A percentile compares a stretch with the other conserved stretches of the same genome.
These are phyloP conservation scores for Wallacemonas sp. DNA, from an alignment of 208 protist species.

Conservation along the genomic window DNA sequence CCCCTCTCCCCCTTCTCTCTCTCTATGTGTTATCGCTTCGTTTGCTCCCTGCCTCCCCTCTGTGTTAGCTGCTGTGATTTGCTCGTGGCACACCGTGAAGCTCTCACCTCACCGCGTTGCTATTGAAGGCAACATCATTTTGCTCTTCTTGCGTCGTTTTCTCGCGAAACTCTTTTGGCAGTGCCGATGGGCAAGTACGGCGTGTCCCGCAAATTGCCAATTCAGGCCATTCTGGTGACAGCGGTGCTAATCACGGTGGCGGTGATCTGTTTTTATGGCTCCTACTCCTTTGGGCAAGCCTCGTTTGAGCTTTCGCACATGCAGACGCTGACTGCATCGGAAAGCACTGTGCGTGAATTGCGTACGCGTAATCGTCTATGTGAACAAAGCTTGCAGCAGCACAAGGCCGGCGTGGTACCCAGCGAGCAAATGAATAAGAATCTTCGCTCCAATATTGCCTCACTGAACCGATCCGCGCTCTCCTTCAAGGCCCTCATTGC, in stretches of 20 bases:
- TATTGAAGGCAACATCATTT: too few species aligned
- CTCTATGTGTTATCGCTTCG: background rate
- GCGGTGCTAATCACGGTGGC: constrained; percentile 1
- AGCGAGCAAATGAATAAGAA: background rate
- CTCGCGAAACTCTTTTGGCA: too few species aligned
- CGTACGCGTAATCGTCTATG: background rate
- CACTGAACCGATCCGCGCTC: background rate
- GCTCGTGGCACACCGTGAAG: background rate
- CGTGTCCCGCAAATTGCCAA: too few species aligned
- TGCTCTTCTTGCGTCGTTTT: too few species aligned
- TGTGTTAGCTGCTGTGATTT: background rate
- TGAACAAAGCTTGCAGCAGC: background rate
- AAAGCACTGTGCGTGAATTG: background rate
- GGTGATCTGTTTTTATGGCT: background rate
- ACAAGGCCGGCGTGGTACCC: background rate
- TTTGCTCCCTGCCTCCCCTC: background rate
- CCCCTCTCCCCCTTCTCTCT: background rate
- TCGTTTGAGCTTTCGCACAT: background rate
- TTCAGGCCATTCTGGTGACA: background rate
- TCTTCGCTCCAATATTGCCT: background rate
- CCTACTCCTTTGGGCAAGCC: constrained; percentile 2
- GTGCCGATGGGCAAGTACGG: too few species aligned
- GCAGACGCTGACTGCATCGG: background rate
- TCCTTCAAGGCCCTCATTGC: background rate
- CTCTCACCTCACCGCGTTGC: too few species aligned